A percentile compares a stretch with the other conserved stretches of the same genome.
Evolutionary conservation across 1,139 yeast genomes (phyloP).

Genomic region (Citeromyces hawaiiensis): DNA sequence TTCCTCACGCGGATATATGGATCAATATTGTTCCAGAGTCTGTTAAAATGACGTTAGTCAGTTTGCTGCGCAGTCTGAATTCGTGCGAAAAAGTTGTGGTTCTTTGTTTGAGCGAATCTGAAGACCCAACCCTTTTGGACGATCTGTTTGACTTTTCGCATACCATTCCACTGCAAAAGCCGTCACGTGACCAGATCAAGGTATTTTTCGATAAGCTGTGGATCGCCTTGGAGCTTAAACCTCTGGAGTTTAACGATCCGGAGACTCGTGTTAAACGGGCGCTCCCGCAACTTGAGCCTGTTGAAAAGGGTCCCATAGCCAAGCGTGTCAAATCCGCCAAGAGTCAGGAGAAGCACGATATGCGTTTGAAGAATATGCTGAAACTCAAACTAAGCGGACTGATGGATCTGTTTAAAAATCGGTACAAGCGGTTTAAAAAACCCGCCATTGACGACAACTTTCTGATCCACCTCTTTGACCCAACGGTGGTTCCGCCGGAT

Average conservation of each 20-base stretch:
- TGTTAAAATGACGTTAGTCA: conserved; percentile 59
- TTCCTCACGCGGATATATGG: conserved; percentile 83
- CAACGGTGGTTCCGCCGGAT: conserved; percentile 13
- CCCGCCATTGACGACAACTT: conserved; percentile 75
- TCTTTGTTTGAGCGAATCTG: conserved; percentile 57
- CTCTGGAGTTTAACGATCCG: conserved; percentile 46
- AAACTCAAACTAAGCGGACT: conserved; percentile 78
- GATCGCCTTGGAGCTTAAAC: conserved; percentile 50
- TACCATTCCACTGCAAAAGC: conserved; percentile 28
- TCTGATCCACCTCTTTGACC: conserved; percentile 68
- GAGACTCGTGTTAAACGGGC: conserved; percentile 36
- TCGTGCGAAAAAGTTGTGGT: conserved; percentile 66
- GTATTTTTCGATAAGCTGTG: conserved; percentile 43
- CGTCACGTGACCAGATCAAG: conserved; percentile 28
- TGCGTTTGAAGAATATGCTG: conserved; percentile 68
- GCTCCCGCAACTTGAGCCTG: conserved; percentile 27
- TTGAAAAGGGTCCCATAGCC: conserved; percentile 14
- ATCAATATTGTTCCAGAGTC: conserved; percentile 50
- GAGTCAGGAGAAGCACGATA: conserved; percentile 39
- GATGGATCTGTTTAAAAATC: conserved; percentile 76
- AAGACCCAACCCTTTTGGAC: conserved; percentile 13
- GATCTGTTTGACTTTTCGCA: conserved; percentile 41
- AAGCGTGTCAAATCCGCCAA: conserved; percentile 15
- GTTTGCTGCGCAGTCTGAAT: conserved; percentile 53
- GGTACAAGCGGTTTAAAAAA: conserved; percentile 83